Evolutionary conservation across 179 eudicot genomes (phyloP), one percentile per base, ranked within the genome.

Genomic region (Patellifolia procumbens): DNA sequence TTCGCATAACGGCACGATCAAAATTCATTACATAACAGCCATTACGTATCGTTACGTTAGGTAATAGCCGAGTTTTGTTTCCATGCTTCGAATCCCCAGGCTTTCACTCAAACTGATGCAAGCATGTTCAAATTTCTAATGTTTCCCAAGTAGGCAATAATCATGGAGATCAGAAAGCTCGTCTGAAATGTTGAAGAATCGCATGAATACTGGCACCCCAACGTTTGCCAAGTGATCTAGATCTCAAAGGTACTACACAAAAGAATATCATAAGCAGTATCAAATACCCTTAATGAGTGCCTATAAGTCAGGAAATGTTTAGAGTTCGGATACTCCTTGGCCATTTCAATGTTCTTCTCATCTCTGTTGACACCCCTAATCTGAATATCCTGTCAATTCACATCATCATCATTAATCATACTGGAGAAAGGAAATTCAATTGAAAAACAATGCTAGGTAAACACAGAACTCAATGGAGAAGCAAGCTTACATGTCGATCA

Each of bases 311-410:
- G 81, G 74, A 91, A 95, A 82, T 93, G 98, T 78, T 80, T 90
- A 68, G 98, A 95, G 79, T 95, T 93, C 28, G 98, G 99, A 85
- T 76, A 86, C 72, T 81, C 81, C 72, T 84, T 74, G 37, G 98
- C 97, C 98, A 93, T 93, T 72, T 88, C 88, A 74, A 95, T 88
- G 65, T 76, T 91, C 81, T 79, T 95, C 81, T 91, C 98, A 78
- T 93, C 99, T 75, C 99, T 89, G 75, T 95, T 95, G 68, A 93
- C 99, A 39, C 99, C 98, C 87, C 97, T 88, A 72, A 93, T 89
- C 88, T 93, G 98, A 74, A 95, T 87, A 81, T 95, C 99, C 99
- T 95, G 84, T 71, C 64, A 79, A 29, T 56, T 53, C 66, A 35
- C 37, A 75, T 72, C 73, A 75, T 39, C 65, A 72, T 53, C 22